Percentiles rank a stretch among this genome's conserved stretches.
Evolutionary conservation across 2,329 filamentous ascomycete species (phyloP).

Genomic region (Colletotrichum sp.): DNA sequence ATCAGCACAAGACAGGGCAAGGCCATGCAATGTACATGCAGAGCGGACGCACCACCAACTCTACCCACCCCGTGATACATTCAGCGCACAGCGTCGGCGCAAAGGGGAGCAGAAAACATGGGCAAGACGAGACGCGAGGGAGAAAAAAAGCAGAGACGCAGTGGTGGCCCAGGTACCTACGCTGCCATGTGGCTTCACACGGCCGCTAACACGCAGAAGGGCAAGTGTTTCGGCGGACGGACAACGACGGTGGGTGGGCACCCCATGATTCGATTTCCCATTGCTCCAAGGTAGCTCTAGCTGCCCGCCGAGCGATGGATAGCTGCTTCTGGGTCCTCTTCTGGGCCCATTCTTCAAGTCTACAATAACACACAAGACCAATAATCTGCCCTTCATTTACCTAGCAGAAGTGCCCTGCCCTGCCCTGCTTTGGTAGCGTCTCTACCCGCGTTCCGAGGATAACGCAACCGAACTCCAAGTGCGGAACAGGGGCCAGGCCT

Average conservation of each 20-base stretch:
- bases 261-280: background rate
- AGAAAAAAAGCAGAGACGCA: background rate
- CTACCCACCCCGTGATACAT: background rate
- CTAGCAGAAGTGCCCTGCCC: background rate
- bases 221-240: slow-evolving; percentile 12
- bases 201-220: slow-evolving; percentile 13
- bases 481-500: background rate
- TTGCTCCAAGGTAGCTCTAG: background rate
- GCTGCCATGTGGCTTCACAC: slow-evolving; percentile 6
- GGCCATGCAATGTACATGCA: background rate
- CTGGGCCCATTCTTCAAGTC: background rate
- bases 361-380: background rate
- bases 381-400: background rate
- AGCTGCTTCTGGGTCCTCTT: background rate
- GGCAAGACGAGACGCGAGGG: background rate
- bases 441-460: background rate
- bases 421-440: background rate
- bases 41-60: background rate
- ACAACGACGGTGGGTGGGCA: background rate
- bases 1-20: background rate
- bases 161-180: background rate
- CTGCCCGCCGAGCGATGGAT: background rate
- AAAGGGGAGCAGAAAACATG: background rate
- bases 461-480: background rate
- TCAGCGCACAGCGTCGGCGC: background rate